Evolutionary conservation across 805 yeast species (phyloP), one percentile per base, ranked within the genome.

Genomic region (Candida peoriensis): DNA sequence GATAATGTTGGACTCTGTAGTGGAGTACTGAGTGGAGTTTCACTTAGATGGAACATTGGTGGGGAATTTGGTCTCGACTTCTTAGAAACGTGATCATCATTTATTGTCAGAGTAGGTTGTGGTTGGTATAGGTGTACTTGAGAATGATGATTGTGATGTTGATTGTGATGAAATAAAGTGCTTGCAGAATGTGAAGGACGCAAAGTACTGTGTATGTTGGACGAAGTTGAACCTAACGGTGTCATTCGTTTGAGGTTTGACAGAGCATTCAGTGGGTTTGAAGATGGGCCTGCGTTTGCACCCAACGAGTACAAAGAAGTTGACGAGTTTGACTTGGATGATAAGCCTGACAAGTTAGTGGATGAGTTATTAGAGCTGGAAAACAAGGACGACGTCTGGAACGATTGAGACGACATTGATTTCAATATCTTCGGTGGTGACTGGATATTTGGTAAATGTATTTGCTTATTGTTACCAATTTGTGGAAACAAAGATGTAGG

Each of bases 21-120:
- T 11, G 74, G 74, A 0, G 76, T 71, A 38, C 66, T 70, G 26
- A 70, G 44, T 9, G 76, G 76, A 6, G 76, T 71, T 11, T 68
- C 74, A 33, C 55, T 58, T 4, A 52, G 20, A 10, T 47, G 50
- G 39, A 30, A 74, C 64, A 45, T 25, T 16, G 57, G 54, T 16
- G 76, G 76, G 9, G 74, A 68, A 47, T 60, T 68, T 20, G 76
- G 75, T 41, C 75, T 55, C 12, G 73, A 67, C 46, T 64, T 67
- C 53, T 68, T 70, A 20, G 24, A 19, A 4, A 36, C 34, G 58
- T 54, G 48, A 52, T 60, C 23, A 57, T 38, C 29, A 9, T 21
- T 28, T 16, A 16, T 28, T 18, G 24, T 10, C 8, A 16, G 12
- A 17, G 16, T 19, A 9, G 19, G 20, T 4, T 19, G 20, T 12